phyloP scores from a whole-genome alignment of 73 alveolate genomes.

The Paramecium sexaurelia region DNA sequence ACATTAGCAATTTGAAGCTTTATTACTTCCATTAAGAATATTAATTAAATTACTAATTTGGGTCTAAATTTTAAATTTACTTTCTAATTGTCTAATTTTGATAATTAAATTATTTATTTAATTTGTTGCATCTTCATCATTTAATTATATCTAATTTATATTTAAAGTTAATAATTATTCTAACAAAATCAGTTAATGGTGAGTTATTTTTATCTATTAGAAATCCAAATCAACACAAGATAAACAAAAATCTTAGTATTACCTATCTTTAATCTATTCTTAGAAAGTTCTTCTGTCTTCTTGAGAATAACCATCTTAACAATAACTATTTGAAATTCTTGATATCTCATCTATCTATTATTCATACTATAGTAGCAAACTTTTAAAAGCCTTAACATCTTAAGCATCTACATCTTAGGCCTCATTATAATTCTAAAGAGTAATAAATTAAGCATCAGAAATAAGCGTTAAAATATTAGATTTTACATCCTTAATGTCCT shows the following conservation, averaged over 20 bases:
- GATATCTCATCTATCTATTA: not conserved
- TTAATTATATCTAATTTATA: not conserved
- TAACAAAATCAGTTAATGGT: not conserved
- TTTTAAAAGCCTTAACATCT: too few species aligned
- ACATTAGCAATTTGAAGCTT: too few species aligned
- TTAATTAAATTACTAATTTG: too few species aligned
- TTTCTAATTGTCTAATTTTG: too few species aligned
- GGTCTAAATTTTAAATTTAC: too few species aligned
- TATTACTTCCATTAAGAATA: too few species aligned
- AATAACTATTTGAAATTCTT: not conserved
- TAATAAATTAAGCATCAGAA: not conserved
- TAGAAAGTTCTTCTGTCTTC: not conserved
- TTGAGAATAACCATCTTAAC: not conserved
- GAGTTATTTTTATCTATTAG: not conserved
- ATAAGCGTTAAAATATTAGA: not conserved
- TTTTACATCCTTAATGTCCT: not conserved
- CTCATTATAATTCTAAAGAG: not conserved
- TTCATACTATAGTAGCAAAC: too few species aligned
- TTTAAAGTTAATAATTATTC: not conserved
- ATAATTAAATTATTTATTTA: too few species aligned
- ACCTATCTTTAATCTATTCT: not conserved
- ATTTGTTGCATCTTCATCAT: not conserved
- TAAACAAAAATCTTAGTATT: not conserved
- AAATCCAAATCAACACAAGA: not conserved
- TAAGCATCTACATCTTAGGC: not conserved